Percentiles rank a stretch among this genome's conserved stretches.
These are phyloP conservation scores for Termitomyces sp. DNA, from an alignment of 1,284 basidiomycete genomes.

Conservation along the genomic window DNA sequence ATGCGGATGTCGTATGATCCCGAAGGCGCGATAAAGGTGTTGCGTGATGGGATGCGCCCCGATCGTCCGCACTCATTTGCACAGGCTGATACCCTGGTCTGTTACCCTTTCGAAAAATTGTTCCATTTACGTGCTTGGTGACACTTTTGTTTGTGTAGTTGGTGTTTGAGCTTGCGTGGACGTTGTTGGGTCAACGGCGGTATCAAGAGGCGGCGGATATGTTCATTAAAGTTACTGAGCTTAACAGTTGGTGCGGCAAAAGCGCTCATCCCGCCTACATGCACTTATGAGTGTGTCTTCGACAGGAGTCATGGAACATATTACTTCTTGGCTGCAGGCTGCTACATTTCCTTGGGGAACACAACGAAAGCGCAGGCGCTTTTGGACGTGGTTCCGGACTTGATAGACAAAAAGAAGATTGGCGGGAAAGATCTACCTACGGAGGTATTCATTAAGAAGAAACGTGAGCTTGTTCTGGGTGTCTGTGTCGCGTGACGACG, in stretches of 20 bases:
- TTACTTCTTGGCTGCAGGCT: constrained; percentile 71
- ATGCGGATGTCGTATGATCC: constrained; percentile 34
- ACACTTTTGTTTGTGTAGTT: constrained; percentile 37
- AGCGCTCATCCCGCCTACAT: not conserved
- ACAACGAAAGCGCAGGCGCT: constrained; percentile 50
- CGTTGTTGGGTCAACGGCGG: constrained; percentile 54
- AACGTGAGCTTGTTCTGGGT: constrained; percentile 33
- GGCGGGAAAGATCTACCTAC: constrained; percentile 66
- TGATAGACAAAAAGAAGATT: constrained; percentile 58
- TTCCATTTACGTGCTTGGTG: not conserved
- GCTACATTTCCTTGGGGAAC: constrained; percentile 51
- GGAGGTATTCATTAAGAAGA: constrained; percentile 72
- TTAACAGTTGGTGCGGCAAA: constrained; percentile 60
- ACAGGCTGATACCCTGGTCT: constrained; percentile 70
- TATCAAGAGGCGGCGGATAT: constrained; percentile 64
- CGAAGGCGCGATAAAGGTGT: constrained; percentile 54
- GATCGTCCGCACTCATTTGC: constrained; percentile 50
- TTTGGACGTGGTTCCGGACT: constrained; percentile 55
- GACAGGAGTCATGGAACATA: constrained; percentile 72
- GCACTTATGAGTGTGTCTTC: constrained; percentile 1
- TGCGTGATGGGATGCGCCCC: constrained; percentile 54
- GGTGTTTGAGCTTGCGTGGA: constrained; percentile 75
- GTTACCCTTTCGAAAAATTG: constrained; percentile 13
- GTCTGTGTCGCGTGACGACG: not conserved
- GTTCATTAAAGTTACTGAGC: constrained; percentile 57